Evolutionary conservation across 2,329 filamentous ascomycete species (phyloP).

Genomic region (Microcera coccophila): DNA sequence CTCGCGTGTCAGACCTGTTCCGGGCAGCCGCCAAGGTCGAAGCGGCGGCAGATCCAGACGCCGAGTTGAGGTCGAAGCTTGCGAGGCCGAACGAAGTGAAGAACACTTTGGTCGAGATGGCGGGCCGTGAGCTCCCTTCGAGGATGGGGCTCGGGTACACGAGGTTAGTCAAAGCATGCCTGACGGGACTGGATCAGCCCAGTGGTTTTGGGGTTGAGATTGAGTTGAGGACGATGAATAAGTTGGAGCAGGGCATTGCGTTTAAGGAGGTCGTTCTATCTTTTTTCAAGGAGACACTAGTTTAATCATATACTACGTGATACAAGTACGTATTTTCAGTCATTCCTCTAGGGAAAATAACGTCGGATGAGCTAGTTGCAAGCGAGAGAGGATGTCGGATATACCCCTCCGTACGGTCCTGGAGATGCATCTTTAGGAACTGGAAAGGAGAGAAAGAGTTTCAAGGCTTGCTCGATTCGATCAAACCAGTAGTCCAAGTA

Average conservation of each 20-base stretch:
- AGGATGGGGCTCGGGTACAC: conserved; percentile 31
- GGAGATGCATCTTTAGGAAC: conserved; percentile 4
- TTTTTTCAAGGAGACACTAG: too few relatives aligned
- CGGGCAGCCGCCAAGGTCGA: not conserved
- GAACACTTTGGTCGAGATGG: conserved; percentile 13
- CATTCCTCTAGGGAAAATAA: too few relatives aligned
- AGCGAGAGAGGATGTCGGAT: conserved; percentile 3
- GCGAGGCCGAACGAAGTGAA: not conserved
- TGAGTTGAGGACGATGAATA: too few relatives aligned
- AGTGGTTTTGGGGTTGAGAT: conserved; percentile 27
- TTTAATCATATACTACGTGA: too few relatives aligned
- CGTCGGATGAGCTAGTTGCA: too few relatives aligned
- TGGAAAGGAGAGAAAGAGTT: conserved; percentile 3
- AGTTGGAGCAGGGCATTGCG: too few relatives aligned
- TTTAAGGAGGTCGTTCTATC: too few relatives aligned
- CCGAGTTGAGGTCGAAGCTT: not conserved
- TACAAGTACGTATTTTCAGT: too few relatives aligned
- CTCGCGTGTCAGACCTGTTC: conserved; percentile 8
- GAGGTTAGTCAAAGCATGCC: conserved; percentile 30
- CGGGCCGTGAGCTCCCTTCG: conserved; percentile 13
- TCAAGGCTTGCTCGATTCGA: not conserved
- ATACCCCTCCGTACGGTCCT: conserved; percentile 4
- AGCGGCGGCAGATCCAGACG: not conserved
- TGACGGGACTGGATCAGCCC: conserved; percentile 33
- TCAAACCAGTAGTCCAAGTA: not conserved